A percentile compares a stretch with the other conserved stretches of the same genome.
phyloP scores from a whole-genome alignment of 768 basidiomycete genomes.

The Dioszegia hungarica region DNA sequence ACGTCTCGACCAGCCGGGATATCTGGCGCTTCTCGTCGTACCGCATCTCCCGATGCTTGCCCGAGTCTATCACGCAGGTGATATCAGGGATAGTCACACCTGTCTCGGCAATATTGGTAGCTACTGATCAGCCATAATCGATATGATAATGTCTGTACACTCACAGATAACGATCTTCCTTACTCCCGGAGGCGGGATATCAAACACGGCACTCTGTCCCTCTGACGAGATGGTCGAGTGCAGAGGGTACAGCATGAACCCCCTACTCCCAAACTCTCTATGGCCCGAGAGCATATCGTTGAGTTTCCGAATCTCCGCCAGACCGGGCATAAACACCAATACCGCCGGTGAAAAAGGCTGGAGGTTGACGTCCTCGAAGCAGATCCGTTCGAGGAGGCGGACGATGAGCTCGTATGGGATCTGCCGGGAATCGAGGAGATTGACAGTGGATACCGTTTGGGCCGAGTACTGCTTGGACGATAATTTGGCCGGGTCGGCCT shows the following conservation, averaged over 20 bases:
- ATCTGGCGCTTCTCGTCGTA: slow-evolving; percentile 97
- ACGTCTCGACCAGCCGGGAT: slow-evolving; percentile 84
- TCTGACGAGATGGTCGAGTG: slow-evolving; percentile 93
- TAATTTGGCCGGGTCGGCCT: slow-evolving; percentile 39
- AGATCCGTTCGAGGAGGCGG: slow-evolving; percentile 72
- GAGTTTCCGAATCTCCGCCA: slow-evolving; percentile 85
- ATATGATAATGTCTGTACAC: slow-evolving; percentile 15
- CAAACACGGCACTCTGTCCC: slow-evolving; percentile 84
- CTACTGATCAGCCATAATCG: slow-evolving; percentile 12
- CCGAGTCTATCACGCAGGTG: slow-evolving; percentile 90
- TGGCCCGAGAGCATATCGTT: slow-evolving; percentile 78
- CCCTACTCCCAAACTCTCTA: slow-evolving; percentile 60
- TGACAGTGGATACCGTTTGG: slow-evolving; percentile 69
- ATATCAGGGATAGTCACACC: slow-evolving; percentile 98
- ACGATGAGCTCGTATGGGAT: slow-evolving; percentile 91
- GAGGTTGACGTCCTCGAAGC: slow-evolving; percentile 61
- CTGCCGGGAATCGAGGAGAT: slow-evolving; percentile 76
- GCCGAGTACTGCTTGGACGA: slow-evolving; percentile 61
- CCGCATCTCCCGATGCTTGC: slow-evolving; percentile 91
- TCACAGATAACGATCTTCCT: slow-evolving; percentile 92
- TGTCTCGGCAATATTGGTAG: slow-evolving; percentile 59
- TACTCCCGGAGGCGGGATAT: slow-evolving; percentile 69
- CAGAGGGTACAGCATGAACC: slow-evolving; percentile 74
- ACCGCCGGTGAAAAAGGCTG: slow-evolving; percentile 67
- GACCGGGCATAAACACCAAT: slow-evolving; percentile 88